These are phyloP conservation scores for Colletotrichum musae DNA, from an alignment of 2,329 filamentous ascomycete genomes.

Conservation along the genomic window DNA sequence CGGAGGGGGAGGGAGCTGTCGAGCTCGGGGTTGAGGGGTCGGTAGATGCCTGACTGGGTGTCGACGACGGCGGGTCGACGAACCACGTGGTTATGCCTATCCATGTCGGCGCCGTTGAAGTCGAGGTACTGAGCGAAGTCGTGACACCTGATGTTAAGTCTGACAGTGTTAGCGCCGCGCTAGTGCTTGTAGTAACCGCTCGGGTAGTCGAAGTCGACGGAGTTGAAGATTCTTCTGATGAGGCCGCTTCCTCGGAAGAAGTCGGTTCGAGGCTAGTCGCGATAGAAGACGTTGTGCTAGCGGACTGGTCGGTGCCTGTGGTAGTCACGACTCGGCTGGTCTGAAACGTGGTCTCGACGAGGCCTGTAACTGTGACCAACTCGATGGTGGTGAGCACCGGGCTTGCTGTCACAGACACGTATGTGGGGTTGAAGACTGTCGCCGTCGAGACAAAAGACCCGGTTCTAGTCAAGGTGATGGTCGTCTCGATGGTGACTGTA, in stretches of 20 bases:
- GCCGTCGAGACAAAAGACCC: conserved; percentile 29
- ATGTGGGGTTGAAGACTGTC: conserved; percentile 33
- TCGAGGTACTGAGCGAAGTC: background rate
- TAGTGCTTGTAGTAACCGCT: background rate
- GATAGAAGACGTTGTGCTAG: too few relatives aligned
- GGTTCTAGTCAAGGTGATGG: conserved; percentile 30
- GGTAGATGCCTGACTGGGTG: conserved; percentile 17
- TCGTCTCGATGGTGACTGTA: conserved; percentile 30
- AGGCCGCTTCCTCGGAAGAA: background rate
- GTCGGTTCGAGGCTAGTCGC: too few relatives aligned
- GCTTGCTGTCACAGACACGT: conserved; percentile 38
- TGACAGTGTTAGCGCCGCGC: background rate
- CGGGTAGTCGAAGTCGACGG: background rate
- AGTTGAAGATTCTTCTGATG: background rate
- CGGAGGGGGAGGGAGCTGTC: conserved; percentile 12
- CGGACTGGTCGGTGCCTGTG: too few relatives aligned
- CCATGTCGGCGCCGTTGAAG: background rate
- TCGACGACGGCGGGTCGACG: background rate
- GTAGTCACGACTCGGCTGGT: too few relatives aligned
- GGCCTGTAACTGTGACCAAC: conserved; percentile 26
- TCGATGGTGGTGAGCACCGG: conserved; percentile 38
- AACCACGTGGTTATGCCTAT: conserved; percentile 1
- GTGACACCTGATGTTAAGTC: background rate
- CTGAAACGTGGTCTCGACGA: background rate
- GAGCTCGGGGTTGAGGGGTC: conserved; percentile 11